A percentile compares a stretch with the other conserved stretches of the same genome.
These are phyloP conservation scores for Pisolithus orientalis DNA, from an alignment of 768 basidiomycete species.

Conservation along the genomic window DNA sequence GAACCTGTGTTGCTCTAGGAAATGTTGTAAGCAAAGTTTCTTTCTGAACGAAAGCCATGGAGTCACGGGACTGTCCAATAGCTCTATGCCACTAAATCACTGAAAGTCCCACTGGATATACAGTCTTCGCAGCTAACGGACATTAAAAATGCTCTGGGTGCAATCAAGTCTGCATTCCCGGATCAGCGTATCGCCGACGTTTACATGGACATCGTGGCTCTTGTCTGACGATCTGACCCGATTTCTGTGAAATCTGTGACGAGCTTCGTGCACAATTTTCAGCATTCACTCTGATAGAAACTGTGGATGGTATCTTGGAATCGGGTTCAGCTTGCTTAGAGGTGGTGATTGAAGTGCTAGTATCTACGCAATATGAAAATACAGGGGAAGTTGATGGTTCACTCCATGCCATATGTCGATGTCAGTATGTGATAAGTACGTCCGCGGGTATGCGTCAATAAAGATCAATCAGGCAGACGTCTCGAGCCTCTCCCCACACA, in stretches of 20 bases:
- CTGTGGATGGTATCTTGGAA: no score
- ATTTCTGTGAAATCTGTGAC: background rate
- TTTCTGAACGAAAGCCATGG: background rate
- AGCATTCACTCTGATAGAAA: no score
- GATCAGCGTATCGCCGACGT: slow-evolving; percentile 56
- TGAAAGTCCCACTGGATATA: slow-evolving; percentile 27
- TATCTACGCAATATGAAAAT: no score
- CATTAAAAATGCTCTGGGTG: slow-evolving; percentile 34
- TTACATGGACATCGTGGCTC: slow-evolving; percentile 39
- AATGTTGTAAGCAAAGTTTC: slow-evolving; percentile 48
- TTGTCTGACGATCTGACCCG: slow-evolving; percentile 27
- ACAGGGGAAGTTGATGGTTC: background rate
- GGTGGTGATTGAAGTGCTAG: no score
- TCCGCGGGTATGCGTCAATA: no score
- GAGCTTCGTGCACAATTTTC: no score
- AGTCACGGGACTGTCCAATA: slow-evolving; percentile 21
- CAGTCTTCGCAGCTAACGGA: slow-evolving; percentile 33
- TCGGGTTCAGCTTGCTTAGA: no score
- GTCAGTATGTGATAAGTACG: no score
- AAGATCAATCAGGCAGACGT: no score
- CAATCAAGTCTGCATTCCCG: slow-evolving; percentile 41
- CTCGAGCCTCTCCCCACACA: no score
- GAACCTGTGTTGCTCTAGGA: slow-evolving; percentile 65
- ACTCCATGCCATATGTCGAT: background rate
- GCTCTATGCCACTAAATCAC: slow-evolving; percentile 43